Evolutionary conservation across 352 stramenopile species (phyloP).

Genomic region (Saprolegnia parasitica): DNA sequence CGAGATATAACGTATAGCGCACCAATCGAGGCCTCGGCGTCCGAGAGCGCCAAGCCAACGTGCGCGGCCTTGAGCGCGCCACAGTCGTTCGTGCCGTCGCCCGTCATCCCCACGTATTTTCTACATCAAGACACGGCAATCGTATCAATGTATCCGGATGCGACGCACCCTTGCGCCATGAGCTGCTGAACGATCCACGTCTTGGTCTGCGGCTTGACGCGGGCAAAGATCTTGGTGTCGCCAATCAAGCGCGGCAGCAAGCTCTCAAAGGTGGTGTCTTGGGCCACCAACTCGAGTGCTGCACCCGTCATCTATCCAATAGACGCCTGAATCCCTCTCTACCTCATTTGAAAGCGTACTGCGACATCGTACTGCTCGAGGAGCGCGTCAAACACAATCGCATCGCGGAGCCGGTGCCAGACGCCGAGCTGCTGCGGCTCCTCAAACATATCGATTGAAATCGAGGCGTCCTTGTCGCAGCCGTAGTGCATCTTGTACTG

Average conservation of each 20-base stretch:
- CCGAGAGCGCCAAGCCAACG: slow-evolving; percentile 83
- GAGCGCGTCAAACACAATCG: slow-evolving; percentile 49
- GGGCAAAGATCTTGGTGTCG: slow-evolving; percentile 62
- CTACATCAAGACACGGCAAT: slow-evolving; percentile 12
- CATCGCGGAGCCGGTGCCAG: slow-evolving; percentile 6
- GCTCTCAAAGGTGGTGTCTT: not conserved
- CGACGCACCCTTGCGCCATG: slow-evolving; percentile 36
- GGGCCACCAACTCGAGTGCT: not conserved
- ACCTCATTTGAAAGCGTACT: slow-evolving; percentile 31
- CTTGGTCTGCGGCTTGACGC: slow-evolving; percentile 71
- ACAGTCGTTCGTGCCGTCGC: slow-evolving; percentile 84
- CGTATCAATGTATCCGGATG: not conserved
- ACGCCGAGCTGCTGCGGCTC: not conserved
- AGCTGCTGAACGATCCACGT: slow-evolving; percentile 72
- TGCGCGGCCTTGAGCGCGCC: slow-evolving; percentile 89
- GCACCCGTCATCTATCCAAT: not conserved
- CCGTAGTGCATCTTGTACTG: not conserved
- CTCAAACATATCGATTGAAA: not conserved
- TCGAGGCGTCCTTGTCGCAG: not conserved
- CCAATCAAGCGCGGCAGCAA: slow-evolving; percentile 38
- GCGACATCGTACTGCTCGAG: slow-evolving; percentile 59
- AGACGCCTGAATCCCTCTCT: no score
- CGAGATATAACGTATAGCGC: not conserved
- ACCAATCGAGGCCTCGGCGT: slow-evolving; percentile 77
- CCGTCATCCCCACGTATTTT: slow-evolving; percentile 61